phyloP scores from a whole-genome alignment of 306 rosid species.

The Canavalia gladiata region DNA sequence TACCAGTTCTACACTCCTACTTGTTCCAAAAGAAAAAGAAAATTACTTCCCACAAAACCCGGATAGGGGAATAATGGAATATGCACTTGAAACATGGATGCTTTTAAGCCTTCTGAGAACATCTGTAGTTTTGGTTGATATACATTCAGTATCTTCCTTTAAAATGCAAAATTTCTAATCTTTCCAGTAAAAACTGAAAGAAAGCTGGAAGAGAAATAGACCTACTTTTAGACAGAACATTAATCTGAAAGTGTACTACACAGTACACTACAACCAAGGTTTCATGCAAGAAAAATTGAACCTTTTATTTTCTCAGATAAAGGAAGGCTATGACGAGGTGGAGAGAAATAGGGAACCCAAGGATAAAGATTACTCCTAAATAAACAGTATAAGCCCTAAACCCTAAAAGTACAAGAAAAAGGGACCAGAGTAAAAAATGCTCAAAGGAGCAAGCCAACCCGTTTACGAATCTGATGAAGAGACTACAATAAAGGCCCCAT shows the following conservation, averaged over 20 bases:
- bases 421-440: background rate
- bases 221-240: background rate
- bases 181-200: background rate
- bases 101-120: background rate
- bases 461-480: conserved; percentile 2
- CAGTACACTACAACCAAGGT: background rate
- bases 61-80: conserved; percentile 9
- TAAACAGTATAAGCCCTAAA: background rate
- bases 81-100: background rate
- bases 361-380: conserved; percentile 2
- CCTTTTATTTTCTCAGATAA: background rate
- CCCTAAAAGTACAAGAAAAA: background rate
- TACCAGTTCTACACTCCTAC: conserved; percentile 14
- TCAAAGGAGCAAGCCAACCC: background rate
- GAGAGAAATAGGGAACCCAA: background rate
- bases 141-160: background rate
- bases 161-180: background rate
- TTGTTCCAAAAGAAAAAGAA: background rate
- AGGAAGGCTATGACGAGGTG: background rate
- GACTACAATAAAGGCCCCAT: background rate
- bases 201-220: background rate
- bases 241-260: background rate
- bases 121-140: conserved; percentile 2
- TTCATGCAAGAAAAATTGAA: background rate
- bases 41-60: background rate